Base-by-base conservation (phyloP, 768 basidiomycete genomes). In the Suillus subluteus region DNA sequence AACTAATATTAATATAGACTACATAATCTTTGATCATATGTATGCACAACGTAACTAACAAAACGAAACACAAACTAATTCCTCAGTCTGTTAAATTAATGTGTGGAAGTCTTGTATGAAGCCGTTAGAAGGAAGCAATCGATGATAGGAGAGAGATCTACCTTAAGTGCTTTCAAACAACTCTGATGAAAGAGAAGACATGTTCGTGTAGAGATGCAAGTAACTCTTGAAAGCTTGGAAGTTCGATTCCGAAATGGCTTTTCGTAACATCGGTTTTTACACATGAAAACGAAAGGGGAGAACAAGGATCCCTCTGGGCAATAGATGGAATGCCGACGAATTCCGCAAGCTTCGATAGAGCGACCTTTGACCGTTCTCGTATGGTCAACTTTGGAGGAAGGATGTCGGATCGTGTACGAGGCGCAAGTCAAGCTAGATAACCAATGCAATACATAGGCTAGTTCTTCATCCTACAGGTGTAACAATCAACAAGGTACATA, bases 221-320 rank as follows among this genome's bases (percentile, higher is more conserved):
- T 11, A 11, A 38, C 37, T 38, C 37, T 38, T 11, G 37, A 38
- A 38, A 38, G 37, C 37, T 11, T 38, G 37, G 8, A 38, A 11
- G 37, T 38, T 11, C 37, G 0, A 40, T 40, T 40, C 38, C 12
- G 38, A 40, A 40, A 40, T 40, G 38, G 18, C 78, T 81, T 73
- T 82, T 78, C 35, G 84, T 74, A 9, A 85, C 76, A 6, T 88
- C 87, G 11, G 79, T 79, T 0, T 88, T 68, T 40, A 90, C 81
- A 69, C 87, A 87, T 13, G 85, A 90, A 71, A 93, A 93, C 8
- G 90, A 91, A 61, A 92, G 78, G 2, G 87, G 79, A 6, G 86
- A 91, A n/a, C 72, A 65, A 13, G 90, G 87, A 70, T 89, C 82
- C 35, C 86, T 83, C 13, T 78, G 73, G 12, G 81, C 79, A 43